Evolutionary conservation across 495 filamentous ascomycete species (phyloP), one percentile per base, ranked within the genome.

Genomic region (Aspergillus leporis): DNA sequence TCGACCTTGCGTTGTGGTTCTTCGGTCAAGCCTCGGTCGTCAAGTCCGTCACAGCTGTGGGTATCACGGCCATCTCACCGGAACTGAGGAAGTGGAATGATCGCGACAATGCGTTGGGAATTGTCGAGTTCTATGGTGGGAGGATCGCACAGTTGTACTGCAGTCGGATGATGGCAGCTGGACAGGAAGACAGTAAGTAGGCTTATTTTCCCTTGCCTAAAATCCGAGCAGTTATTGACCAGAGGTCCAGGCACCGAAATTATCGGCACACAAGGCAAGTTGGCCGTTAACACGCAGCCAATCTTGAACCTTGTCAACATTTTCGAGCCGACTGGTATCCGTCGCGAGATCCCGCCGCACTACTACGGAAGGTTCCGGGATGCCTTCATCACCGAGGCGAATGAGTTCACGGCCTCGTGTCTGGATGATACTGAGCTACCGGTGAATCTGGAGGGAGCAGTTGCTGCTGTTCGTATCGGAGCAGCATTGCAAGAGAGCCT

Each of bases 1-100:
- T 85, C 60, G 83, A 85, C 56, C 74, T 85, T 0, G 69, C 79
- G 0, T 70, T 85, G 21, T 85, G 80, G 81, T 85, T 83, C 74
- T 82, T 84, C 66, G 79, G 78, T 18, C 64, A 80, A 9, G 41
- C 8, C 41, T 45, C 41, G 7, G 16, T 45, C n/a, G 68, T 77
- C 31, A 84, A 85, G 65, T 74, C 68, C 48, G 77, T 81, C 10
- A 60, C 64, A 9, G 77, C 78, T 0, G 55, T 76, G 16, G 84
- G 84, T 31, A 78, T 84, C 56, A 79, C 74, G 7, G 81, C 81
- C 5, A 77, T 85, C 41, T 75, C 83, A 54, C 81, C 83, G 0
- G 82, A 77, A 10, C 62, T 86, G 38, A 60, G 70, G 18, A 70
- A 78, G 61, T 72, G 80, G 51, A 77, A 76, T 12, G 84, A 87